Evolutionary conservation across 805 yeast genomes (phyloP).

Genomic region (Yarrowia porcina): DNA sequence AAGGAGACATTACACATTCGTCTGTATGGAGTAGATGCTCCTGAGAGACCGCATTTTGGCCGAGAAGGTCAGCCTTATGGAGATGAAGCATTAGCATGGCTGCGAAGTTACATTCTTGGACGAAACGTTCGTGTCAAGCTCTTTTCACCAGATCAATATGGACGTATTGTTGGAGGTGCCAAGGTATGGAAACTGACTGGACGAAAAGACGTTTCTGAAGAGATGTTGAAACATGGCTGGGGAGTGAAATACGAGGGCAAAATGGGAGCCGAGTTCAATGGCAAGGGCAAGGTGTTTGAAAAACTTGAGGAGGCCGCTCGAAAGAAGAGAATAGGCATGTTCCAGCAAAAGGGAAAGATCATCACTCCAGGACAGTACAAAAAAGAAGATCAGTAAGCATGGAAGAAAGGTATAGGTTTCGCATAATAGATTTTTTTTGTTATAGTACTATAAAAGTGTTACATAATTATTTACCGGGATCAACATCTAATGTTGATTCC

Average conservation of each 20-base stretch:
- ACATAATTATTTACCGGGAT: conserved; percentile 4
- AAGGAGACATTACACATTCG: conserved; percentile 75
- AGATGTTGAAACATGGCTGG: conserved; percentile 79
- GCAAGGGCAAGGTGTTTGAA: conserved; percentile 58
- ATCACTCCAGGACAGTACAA: conserved; percentile 41
- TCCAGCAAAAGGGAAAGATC: conserved; percentile 46
- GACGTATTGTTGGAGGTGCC: conserved; percentile 79
- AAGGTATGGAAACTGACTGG: conserved; percentile 61
- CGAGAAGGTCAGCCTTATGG: conserved; percentile 86
- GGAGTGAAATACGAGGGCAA: conserved; percentile 87
- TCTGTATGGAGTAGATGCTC: conserved; percentile 93
- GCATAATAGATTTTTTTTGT: background rate
- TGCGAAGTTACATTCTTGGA: conserved; percentile 62
- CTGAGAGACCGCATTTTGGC: conserved; percentile 93
- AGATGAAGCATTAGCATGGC: conserved; percentile 80
- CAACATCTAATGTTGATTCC: conserved; percentile 82
- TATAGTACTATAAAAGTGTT: conserved; percentile 21
- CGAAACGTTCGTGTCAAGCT: conserved; percentile 72
- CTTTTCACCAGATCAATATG: conserved; percentile 80
- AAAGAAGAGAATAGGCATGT: conserved; percentile 58
- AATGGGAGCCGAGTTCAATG: conserved; percentile 80
- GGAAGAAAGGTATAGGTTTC: background rate
- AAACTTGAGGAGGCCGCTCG: conserved; percentile 61
- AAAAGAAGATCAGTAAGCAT: conserved; percentile 22
- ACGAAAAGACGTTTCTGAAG: conserved; percentile 73